Conservation (phyloP, 805 yeast species). For the Candida ficus region DNA sequence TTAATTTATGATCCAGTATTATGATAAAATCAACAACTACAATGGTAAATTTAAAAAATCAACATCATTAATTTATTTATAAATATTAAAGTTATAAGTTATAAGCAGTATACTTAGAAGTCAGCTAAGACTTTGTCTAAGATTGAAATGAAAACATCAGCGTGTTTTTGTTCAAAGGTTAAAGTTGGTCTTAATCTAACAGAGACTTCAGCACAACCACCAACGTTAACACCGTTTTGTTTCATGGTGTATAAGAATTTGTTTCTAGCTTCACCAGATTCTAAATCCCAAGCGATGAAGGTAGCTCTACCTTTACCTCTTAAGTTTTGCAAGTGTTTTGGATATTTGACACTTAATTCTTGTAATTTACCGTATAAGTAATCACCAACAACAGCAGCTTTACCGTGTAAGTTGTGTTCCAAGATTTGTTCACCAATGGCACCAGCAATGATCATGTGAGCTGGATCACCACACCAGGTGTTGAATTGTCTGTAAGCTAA, state of each 20-base stretch:
- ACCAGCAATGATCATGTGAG: conserved; percentile 69
- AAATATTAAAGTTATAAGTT: too few species aligned
- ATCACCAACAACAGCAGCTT: conserved; percentile 58
- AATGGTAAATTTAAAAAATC: too few species aligned
- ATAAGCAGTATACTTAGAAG: conserved; percentile 7
- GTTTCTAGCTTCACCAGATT: conserved; percentile 51
- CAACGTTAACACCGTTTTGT: conserved; percentile 67
- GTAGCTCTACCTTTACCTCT: conserved; percentile 76
- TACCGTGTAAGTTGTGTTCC: conserved; percentile 51
- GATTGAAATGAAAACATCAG: conserved; percentile 53
- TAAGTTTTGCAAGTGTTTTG: conserved; percentile 46
- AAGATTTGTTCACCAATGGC: conserved; percentile 64
- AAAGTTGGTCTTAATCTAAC: conserved; percentile 80
- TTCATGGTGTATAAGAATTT: conserved; percentile 56
- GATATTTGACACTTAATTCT: conserved; percentile 47
- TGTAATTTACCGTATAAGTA: conserved; percentile 58
- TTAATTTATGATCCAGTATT: too few species aligned
- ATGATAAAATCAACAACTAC: too few species aligned
- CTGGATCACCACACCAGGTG: conserved; percentile 94
- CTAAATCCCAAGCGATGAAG: conserved; percentile 76
- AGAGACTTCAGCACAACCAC: conserved; percentile 78
- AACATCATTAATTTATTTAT: neutral
- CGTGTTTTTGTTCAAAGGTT: conserved; percentile 76
- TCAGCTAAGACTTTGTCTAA: conserved; percentile 31
- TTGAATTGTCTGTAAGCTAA: conserved; percentile 85